These are phyloP conservation scores for Chlorella sp. DNA, from an alignment of 139 green algal species.

Conservation along the genomic window DNA sequence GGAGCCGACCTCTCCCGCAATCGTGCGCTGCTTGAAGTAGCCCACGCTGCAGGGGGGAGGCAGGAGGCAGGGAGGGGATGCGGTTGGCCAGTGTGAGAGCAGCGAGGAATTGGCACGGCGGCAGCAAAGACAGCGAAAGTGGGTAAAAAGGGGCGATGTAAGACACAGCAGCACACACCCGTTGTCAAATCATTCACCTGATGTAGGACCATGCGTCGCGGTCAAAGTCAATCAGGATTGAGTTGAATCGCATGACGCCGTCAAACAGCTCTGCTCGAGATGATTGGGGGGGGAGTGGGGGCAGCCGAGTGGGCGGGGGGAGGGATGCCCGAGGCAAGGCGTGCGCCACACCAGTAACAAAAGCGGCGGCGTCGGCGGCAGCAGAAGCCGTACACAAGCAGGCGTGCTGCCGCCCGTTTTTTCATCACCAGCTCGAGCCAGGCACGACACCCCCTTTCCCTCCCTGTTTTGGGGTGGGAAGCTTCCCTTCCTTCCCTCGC, in stretches of 20 bases:
- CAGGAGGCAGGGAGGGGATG: neutral
- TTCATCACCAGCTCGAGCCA: too few species aligned
- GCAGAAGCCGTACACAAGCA: neutral
- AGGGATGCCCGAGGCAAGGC: neutral
- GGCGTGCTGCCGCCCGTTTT: too few species aligned
- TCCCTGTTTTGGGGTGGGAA: too few species aligned
- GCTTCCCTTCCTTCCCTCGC: too few species aligned
- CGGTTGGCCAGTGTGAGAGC: neutral
- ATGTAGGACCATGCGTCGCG: constrained; percentile 99
- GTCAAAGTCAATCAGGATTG: constrained; percentile 97
- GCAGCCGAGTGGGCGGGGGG: neutral
- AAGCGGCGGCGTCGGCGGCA: neutral
- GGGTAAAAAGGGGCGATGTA: neutral
- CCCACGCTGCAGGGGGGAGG: constrained; percentile 70
- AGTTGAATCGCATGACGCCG: constrained; percentile 94
- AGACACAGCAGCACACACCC: too few species aligned
- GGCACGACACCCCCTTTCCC: too few species aligned
- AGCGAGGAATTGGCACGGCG: too few species aligned
- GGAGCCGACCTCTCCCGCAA: constrained; percentile 90
- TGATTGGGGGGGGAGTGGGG: too few species aligned
- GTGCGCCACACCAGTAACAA: neutral
- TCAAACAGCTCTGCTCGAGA: constrained; percentile 88
- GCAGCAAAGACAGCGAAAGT: neutral
- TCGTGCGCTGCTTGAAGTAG: constrained; percentile 94
- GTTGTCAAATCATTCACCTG: too few species aligned